Percentiles rank a stretch among this genome's conserved stretches.
These are phyloP conservation scores for Nepenthes mirabilis DNA, from an alignment of 148 eudicot species.

Conservation along the genomic window DNA sequence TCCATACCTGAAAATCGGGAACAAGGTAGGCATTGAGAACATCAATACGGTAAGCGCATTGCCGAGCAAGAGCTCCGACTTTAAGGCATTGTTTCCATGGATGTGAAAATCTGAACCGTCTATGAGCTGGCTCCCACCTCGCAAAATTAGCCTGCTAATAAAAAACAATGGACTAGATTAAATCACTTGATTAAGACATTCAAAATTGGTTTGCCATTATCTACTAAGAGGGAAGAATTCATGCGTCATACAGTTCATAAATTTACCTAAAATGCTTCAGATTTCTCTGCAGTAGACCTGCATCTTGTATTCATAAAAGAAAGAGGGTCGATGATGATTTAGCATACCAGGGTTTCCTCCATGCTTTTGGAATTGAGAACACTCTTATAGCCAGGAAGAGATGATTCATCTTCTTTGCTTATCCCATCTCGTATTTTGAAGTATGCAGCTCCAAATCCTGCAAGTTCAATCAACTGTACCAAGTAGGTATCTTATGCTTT, in stretches of 20 bases:
- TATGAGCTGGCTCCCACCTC: slow-evolving; percentile 29
- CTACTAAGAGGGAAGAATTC: too few species aligned
- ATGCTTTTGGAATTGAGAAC: slow-evolving; percentile 28
- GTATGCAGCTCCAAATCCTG: slow-evolving; percentile 32
- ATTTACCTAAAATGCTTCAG: too few species aligned
- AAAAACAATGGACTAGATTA: neutral
- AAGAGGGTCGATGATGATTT: neutral
- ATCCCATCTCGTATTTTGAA: slow-evolving; percentile 9
- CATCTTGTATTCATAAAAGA: neutral
- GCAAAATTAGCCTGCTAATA: slow-evolving; percentile 18
- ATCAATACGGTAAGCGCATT: slow-evolving; percentile 17
- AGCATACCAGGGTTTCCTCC: slow-evolving; percentile 33
- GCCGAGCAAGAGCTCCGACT: slow-evolving; percentile 14
- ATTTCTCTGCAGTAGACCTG: too few species aligned
- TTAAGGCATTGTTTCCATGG: slow-evolving; percentile 28
- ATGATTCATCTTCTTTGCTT: slow-evolving; percentile 10
- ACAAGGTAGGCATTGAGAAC: slow-evolving; percentile 13
- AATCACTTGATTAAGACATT: neutral
- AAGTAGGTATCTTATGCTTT: neutral
- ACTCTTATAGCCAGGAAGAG: slow-evolving; percentile 20
- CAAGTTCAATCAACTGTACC: neutral
- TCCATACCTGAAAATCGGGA: slow-evolving; percentile 1
- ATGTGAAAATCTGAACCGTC: slow-evolving; percentile 20
- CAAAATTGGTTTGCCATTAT: too few species aligned
- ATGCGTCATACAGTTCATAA: too few species aligned